Base-by-base conservation (phyloP, 139 green algal genomes). In the Desmodesmus armatus region DNA sequence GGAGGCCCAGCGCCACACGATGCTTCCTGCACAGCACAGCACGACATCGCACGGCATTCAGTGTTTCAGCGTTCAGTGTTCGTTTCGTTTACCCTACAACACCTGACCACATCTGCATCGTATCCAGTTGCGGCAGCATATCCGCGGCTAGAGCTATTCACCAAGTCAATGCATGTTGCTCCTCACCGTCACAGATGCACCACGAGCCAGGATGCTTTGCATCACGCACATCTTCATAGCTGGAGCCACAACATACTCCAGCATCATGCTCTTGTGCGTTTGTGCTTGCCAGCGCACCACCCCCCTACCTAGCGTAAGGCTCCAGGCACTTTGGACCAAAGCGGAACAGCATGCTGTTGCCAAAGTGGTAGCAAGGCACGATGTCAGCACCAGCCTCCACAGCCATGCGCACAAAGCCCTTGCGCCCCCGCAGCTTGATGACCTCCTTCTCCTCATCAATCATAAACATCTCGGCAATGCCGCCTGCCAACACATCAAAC, bases 401-500 rank as follows among this genome's bases (percentile, higher is more conserved):
- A 25, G 83, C 83, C 19, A 82, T 73, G 25, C 83, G 41, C 31
- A 88, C 75, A 49, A 88, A 88, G 33, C 83, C 83, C 70, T 82
- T 82, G 19, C 83, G 27, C 33, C 84, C 78, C 25, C 67, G 23
- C 33, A 88, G 74, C 75, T 84, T 82, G 63, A 88, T 84, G n/a
- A 49, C 74, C 33, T 88, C 83, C 4, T 33, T n/a, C 41, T 84
- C 47, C 1, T 63, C 40, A 13, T 79, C 73, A 23, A 60, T n/a
- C 83, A 84, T 82, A 60, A 88, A 88, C 74, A 88, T 88, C 83
- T 88, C 83, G 33, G 83, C 83, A 58, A 87, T 87, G 58, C 82
- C 82, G 5, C 82, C 82, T 65, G 70, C 53, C n/a, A n/a, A n/a
- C n/a, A n/a, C n/a, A n/a, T n/a, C n/a, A n/a, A n/a, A n/a, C n/a